Evolutionary conservation across 1,139 yeast species (phyloP), one percentile per base, ranked within the genome.

Genomic region (Magnusiomyces clavatus): DNA sequence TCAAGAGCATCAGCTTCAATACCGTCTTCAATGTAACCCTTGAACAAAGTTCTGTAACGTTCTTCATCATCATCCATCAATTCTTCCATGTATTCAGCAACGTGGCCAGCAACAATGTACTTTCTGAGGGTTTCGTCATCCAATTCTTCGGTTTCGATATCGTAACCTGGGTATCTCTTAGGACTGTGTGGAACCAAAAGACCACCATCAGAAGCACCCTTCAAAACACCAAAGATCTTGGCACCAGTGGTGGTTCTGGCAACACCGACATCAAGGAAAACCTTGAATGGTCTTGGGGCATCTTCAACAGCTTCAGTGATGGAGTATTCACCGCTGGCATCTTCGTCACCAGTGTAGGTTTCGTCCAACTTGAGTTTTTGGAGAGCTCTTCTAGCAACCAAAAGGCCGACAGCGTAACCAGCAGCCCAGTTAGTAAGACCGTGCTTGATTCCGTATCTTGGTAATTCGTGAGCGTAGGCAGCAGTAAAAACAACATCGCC

Each of bases 141-240:
- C 72, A 94, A 84, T 79, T 92, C 98, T 80, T 90, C 96, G 69
- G 86, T 73, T 81, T 92, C 99, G 70, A 90, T 86, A 78, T 92
- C 99, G 95, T 92, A 92, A 80, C 98, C 99, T 77, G 99, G 99
- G 96, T 90, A 92, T 86, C 98, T 90, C 84, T 90, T 90, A 73
- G 96, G 86, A 68, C 96, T 88, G 90, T 92, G 99, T 66, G 99
- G 99, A 73, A 92, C 82, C 90, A 86, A 88, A 71, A 92, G 82
- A 71, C 99, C 99, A 86, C 98, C 99, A 76, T 92, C 99, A 61
- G 97, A 90, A 73, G 98, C 98, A 86, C 99, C 99, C 86, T 92
- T 92, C 74, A 94, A 82, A 73, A 90, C 97, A 86, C 97, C 99
- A 71, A 92, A 92, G 75, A 92, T 82, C 79, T 96, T 88, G 74